A percentile compares a stretch with the other conserved stretches of the same genome.
Conservation (phyloP, 2,329 filamentous ascomycete species). For the Microcyclospora pomicola region DNA sequence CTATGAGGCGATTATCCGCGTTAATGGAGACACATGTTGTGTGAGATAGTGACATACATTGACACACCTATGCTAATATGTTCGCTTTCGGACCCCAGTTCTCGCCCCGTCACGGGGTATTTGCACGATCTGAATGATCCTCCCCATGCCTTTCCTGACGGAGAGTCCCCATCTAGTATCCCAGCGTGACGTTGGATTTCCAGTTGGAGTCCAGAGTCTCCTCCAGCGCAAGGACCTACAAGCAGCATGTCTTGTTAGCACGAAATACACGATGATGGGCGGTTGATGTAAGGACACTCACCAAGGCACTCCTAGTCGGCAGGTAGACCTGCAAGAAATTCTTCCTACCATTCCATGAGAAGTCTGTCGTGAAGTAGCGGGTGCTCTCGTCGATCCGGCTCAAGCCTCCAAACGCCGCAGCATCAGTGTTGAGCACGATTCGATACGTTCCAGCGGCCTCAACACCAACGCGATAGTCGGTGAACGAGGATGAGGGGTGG, state of each 20-base stretch:
- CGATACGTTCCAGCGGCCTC: slow-evolving; percentile 75
- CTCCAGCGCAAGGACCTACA: slow-evolving; percentile 18
- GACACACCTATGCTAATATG: no score
- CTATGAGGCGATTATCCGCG: no score
- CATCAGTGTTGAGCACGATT: slow-evolving; percentile 72
- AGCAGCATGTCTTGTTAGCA: slow-evolving; percentile 1
- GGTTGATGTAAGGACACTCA: slow-evolving; percentile 31
- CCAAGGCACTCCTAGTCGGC: slow-evolving; percentile 68
- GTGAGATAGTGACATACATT: no score
- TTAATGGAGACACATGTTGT: no score
- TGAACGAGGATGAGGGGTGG: slow-evolving; percentile 69
- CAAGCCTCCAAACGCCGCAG: slow-evolving; percentile 63
- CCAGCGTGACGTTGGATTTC: slow-evolving; percentile 17
- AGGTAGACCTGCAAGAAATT: slow-evolving; percentile 92
- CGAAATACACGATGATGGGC: neutral
- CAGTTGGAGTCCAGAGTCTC: slow-evolving; percentile 18
- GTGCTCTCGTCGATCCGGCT: slow-evolving; percentile 57
- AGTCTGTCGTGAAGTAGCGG: slow-evolving; percentile 79
- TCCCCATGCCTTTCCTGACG: no score
- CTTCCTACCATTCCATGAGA: slow-evolving; percentile 77
- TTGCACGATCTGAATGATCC: no score
- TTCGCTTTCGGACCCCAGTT: no score
- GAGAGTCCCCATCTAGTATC: slow-evolving; percentile 8
- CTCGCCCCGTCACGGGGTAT: no score
- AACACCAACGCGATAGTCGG: slow-evolving; percentile 83